Base-by-base conservation (phyloP, 257 asterid genomes). In the Haberlea rhodopensis region DNA sequence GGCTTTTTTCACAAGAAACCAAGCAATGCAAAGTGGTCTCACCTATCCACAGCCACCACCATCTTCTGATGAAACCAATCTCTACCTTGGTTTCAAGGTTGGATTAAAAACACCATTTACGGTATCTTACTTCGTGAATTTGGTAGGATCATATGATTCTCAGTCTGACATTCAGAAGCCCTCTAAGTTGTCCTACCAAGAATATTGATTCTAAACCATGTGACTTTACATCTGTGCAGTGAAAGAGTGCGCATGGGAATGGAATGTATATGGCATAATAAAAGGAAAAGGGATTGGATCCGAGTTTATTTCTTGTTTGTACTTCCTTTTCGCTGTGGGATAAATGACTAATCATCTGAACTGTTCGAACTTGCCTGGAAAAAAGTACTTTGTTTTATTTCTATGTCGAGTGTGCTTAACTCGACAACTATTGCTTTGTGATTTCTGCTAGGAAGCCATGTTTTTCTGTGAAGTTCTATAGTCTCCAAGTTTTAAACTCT, bases 81-180 rank as follows among this genome's bases (percentile, higher is more conserved):
- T 43, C 69, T 27, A 45, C 34, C 8, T 5, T 24, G 58, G 22
- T 53, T 79, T 48, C 10, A 28, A 72, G 64, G 81, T 78, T 19
- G 53, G 71, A 32, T 23, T 45, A 57, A 21, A n/a, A 4, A 8
- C 22, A 11, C 46, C 7, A 29, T 48, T 20, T 23, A 29, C 5
- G 5, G 46, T n/a, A 37, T 37, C n/a, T 37, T 37, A 37, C n/a
- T 32, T 32, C 43, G 11, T 11, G 46, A 10, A 10, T 8, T 10
- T 5, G 0, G 46, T 37, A 9, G 46, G 46, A 37, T 37, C 46
- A 9, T 37, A 11, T 3, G 13, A 1, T 32, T 13, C 2, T 32
- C 10, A 32, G 13, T 32, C 8, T 32, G 40, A 32, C 40, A 19
- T 26, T 58, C 34, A 58, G 20, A 53, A 27, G 1, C 15, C n/a